Evolutionary conservation across 805 yeast species (phyloP).

Genomic region (Metschnikowia baotianmanensis): DNA sequence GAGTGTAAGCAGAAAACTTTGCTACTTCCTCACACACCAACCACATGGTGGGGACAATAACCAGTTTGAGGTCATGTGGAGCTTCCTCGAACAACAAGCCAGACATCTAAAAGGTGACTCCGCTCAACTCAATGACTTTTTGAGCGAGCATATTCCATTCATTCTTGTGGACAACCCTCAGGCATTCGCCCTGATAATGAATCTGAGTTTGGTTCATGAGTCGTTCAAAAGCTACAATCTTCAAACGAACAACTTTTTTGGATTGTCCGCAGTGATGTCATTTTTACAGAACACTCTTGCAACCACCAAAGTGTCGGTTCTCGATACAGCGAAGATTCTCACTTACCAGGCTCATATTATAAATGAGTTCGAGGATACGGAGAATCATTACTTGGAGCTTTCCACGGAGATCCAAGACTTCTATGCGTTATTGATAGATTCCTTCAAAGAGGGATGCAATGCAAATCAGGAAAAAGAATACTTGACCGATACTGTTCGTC

Average conservation of each 20-base stretch:
- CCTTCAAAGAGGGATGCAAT: neutral
- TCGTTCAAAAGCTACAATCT: slow-evolving; percentile 28
- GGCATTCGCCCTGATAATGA: slow-evolving; percentile 18
- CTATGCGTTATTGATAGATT: slow-evolving; percentile 8
- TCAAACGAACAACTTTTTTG: slow-evolving; percentile 32
- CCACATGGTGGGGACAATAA: slow-evolving; percentile 22
- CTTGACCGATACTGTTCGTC: neutral
- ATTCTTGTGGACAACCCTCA: slow-evolving; percentile 16
- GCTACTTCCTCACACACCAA: slow-evolving; percentile 30
- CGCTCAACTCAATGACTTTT: slow-evolving; percentile 26
- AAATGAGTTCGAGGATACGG: slow-evolving; percentile 39
- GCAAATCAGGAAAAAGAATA: neutral
- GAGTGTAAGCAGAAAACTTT: slow-evolving; percentile 28
- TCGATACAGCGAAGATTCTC: slow-evolving; percentile 21
- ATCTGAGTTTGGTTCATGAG: slow-evolving; percentile 29
- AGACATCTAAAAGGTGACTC: slow-evolving; percentile 21
- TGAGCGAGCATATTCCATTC: slow-evolving; percentile 29
- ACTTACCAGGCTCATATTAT: slow-evolving; percentile 31
- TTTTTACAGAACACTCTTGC: neutral
- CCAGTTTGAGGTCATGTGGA: slow-evolving; percentile 33
- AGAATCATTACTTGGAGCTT: slow-evolving; percentile 35
- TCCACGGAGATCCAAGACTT: slow-evolving; percentile 24
- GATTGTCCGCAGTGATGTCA: slow-evolving; percentile 17
- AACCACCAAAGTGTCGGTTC: neutral
- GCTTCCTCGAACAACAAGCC: slow-evolving; percentile 35